Conservation (phyloP, 2,329 filamentous ascomycete genomes). For the Plectosphaerella sp. region DNA sequence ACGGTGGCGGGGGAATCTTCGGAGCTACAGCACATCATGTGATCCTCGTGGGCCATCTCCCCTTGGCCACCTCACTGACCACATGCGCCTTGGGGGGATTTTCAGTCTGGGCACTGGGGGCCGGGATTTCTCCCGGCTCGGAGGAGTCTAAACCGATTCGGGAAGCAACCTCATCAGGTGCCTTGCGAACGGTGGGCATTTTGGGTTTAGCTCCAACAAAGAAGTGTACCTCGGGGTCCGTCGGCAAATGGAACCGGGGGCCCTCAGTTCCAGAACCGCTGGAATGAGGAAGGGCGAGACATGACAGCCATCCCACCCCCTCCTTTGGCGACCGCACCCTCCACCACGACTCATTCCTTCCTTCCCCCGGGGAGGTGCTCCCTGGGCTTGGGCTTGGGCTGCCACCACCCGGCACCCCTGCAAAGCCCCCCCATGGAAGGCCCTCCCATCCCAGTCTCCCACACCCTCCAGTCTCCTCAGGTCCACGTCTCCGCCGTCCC, state of each 20-base stretch:
- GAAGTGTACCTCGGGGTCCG: not conserved
- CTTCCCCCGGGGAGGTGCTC: conserved; percentile 1
- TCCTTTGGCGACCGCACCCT: not conserved
- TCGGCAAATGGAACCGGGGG: not conserved
- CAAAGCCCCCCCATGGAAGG: no score
- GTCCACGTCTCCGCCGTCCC: not conserved
- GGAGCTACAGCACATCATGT: no score
- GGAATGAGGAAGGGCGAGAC: not conserved
- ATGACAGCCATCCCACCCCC: conserved; percentile 1
- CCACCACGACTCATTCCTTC: conserved; percentile 1
- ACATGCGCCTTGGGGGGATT: not conserved
- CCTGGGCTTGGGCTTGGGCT: not conserved
- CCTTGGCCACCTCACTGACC: not conserved
- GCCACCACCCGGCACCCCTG: not conserved
- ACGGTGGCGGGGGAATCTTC: no score
- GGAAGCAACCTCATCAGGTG: not conserved
- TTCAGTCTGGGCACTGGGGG: not conserved
- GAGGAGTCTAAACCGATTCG: not conserved
- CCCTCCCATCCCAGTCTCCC: not conserved
- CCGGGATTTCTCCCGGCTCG: not conserved
- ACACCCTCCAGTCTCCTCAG: no score
- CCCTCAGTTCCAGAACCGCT: not conserved
- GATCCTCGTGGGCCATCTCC: no score
- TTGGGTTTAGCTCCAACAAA: not conserved
- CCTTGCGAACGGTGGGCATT: not conserved